These are phyloP conservation scores for Aspergillus hiratsukae DNA, from an alignment of 2,329 filamentous ascomycete genomes.

Conservation along the genomic window DNA sequence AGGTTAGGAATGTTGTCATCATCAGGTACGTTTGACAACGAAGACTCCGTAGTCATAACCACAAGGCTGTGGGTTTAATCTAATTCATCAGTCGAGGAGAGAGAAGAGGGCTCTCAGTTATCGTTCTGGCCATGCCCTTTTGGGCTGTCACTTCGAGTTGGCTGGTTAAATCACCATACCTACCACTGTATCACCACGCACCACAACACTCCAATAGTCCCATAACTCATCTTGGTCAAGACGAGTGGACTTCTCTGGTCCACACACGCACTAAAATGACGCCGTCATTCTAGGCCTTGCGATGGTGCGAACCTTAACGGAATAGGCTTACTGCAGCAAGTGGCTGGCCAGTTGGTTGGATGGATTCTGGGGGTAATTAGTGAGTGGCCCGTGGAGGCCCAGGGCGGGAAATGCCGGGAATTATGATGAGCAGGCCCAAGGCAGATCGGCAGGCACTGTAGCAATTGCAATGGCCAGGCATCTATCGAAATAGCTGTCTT, in stretches of 20 bases:
- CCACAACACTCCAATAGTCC: conserved; percentile 11
- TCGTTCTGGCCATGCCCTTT: not conserved
- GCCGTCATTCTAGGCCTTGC: conserved; percentile 22
- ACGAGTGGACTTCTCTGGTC: not conserved
- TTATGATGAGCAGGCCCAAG: not conserved
- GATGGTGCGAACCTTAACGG: conserved; percentile 20
- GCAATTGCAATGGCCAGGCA: not conserved
- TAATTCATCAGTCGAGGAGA: not conserved
- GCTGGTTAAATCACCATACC: not conserved
- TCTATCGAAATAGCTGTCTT: not conserved
- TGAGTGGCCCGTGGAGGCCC: not conserved
- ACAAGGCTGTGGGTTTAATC: not conserved
- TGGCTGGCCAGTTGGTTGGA: conserved; percentile 8
- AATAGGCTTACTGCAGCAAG: conserved; percentile 6
- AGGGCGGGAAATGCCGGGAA: not conserved
- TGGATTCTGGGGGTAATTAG: not conserved
- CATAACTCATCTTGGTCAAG: conserved; percentile 7
- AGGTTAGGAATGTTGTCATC: not conserved
- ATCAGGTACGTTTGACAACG: not conserved
- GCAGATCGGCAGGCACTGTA: not conserved
- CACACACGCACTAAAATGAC: conserved; percentile 16
- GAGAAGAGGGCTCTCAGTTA: not conserved
- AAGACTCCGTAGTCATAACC: not conserved
- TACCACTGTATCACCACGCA: conserved; percentile 14
- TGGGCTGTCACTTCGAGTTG: not conserved